Evolutionary conservation across 352 stramenopile genomes (phyloP), one percentile per base, ranked within the genome.

Genomic region (Globisporangium cystogenes): DNA sequence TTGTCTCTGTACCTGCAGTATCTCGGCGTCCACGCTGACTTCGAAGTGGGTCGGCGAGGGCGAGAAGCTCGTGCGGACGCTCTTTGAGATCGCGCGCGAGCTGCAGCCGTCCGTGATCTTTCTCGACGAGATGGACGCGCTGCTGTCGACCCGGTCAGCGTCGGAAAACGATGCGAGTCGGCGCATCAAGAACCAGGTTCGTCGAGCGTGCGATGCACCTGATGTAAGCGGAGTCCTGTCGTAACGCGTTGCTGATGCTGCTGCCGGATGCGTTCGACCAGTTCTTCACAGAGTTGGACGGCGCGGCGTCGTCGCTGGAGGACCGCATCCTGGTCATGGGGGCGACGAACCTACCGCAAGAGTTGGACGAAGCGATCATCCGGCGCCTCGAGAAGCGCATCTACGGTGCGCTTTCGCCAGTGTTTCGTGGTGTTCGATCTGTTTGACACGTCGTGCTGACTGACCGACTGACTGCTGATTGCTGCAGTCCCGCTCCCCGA

Each of bases 61-160:
- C 24, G 96, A 99, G 68, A 98, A 99, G 60, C 68, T 99, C 26
- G 82, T 99, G 29, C 66, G 89, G 23, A 87, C 87, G 15, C 76
- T 99, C 1, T 99, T 99, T 55, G 64, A 82, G 26, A 89, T 97
- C 63, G 96, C 94, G 4, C 70, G 80, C 7, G 85, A 95, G 48
- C 63, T 90, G 1, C 79, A 90, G 46, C 86, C 87, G 1, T 74
- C 81, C 4, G 86, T 96, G 26, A 85, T 96, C 21, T 96, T 96
- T 43, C 80, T 96, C 49, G 87, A 96, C 45, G 87, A 96, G 48
- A 94, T 96, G 51, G 87, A 96, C 41, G 80, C 85, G 39, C 54
- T 96, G 46, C 53, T 96, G 12, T 87, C 82, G 7, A 76, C 69
- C 53, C 81, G 79, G 11, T 92, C 76, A 15, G 55, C 73, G 0